Evolutionary conservation across 768 basidiomycete species (phyloP).

Genomic region (Suillus occidentalis): DNA sequence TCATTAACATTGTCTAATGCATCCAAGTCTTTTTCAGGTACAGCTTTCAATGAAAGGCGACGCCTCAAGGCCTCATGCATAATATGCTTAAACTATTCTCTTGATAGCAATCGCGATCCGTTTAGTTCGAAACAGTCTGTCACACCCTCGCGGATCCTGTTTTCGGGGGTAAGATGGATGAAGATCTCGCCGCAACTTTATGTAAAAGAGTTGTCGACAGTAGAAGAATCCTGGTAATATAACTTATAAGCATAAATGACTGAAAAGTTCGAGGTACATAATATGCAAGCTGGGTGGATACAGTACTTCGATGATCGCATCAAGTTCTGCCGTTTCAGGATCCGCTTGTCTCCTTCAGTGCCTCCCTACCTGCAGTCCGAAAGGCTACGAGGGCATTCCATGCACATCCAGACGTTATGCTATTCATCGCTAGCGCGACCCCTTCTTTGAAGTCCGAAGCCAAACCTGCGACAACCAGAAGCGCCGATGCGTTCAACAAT

Average conservation of each 20-base stretch:
- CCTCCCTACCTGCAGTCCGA: conserved; percentile 38
- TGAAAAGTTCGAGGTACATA: neutral
- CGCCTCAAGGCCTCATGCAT: too few species aligned
- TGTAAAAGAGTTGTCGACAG: neutral
- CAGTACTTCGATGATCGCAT: neutral
- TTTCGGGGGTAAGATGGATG: neutral
- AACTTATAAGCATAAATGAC: neutral
- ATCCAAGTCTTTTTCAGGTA: neutral
- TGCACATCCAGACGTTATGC: conserved; percentile 58
- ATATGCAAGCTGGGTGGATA: neutral
- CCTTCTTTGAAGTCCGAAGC: conserved; percentile 73
- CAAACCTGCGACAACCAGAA: conserved; percentile 82
- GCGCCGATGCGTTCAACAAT: conserved; percentile 84
- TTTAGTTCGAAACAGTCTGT: neutral
- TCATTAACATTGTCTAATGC: neutral
- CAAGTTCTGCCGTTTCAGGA: neutral
- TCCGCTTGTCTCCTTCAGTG: neutral
- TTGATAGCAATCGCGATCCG: neutral
- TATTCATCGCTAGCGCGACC: conserved; percentile 61
- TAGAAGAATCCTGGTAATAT: neutral
- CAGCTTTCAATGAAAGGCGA: neutral
- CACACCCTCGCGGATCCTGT: neutral
- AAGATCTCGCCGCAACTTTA: neutral
- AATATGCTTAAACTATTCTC: neutral
- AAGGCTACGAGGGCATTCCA: conserved; percentile 58